A percentile compares a stretch with the other conserved stretches of the same genome.
phyloP scores from a whole-genome alignment of 108 stramenopile species.

The Cylindrotheca closterium region DNA sequence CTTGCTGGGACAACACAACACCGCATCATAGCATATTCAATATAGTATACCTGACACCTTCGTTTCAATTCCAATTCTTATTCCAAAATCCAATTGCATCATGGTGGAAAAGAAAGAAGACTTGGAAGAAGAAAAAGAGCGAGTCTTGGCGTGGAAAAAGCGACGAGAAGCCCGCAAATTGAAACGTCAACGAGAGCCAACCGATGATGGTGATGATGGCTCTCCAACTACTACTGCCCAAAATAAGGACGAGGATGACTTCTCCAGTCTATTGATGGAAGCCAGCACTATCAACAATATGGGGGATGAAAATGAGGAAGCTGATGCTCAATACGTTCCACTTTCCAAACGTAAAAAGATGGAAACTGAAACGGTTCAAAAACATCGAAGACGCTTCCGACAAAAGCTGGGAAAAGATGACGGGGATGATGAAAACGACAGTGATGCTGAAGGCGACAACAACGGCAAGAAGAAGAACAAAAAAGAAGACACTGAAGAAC shows the following conservation, averaged over 20 bases:
- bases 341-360: slow-evolving; percentile 29
- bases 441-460: not conserved
- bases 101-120: too few relatives aligned
- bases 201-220: slow-evolving; percentile 10
- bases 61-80: too few relatives aligned
- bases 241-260: slow-evolving; percentile 13
- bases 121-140: slow-evolving; percentile 16
- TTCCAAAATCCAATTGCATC: too few relatives aligned
- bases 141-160: slow-evolving; percentile 28
- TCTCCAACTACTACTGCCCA: too few relatives aligned
- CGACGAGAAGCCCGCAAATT: slow-evolving; percentile 28
- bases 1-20: too few relatives aligned
- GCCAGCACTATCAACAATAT: not conserved
- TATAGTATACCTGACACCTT: too few relatives aligned
- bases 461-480: slow-evolving; percentile 5
- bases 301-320: slow-evolving; percentile 3
- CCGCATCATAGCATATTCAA: too few relatives aligned
- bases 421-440: slow-evolving; percentile 1
- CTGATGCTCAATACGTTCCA: slow-evolving; percentile 18
- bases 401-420: slow-evolving; percentile 1
- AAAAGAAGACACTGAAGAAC: slow-evolving; percentile 8
- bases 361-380: too few relatives aligned
- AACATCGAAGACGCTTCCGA: slow-evolving; percentile 25
- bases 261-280: not conserved
- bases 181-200: slow-evolving; percentile 5